Percentiles rank a stretch among this genome's conserved stretches.
Evolutionary conservation across 164 flowering plant species (phyloP).

Genomic region (Umbellularia californica): DNA sequence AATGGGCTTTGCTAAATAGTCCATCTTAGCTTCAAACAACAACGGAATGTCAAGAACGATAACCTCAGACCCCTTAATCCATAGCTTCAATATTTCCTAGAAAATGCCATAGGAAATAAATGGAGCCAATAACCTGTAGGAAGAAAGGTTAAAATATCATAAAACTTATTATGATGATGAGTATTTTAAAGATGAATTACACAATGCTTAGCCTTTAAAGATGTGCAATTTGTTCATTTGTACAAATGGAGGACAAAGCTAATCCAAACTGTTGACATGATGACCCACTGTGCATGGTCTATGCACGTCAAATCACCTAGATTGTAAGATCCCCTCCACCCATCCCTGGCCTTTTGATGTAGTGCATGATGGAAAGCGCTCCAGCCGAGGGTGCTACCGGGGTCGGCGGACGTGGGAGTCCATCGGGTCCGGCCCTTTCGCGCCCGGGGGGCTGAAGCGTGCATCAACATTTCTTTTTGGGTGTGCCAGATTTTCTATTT

Average conservation of each 20-base stretch:
- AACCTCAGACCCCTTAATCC: constrained; percentile 67
- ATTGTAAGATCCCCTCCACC: no score
- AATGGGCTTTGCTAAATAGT: constrained; percentile 72
- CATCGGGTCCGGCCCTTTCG: no score
- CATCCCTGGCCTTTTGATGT: no score
- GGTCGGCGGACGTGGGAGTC: no score
- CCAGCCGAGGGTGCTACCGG: no score
- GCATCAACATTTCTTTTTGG: no score
- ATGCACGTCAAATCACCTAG: no score
- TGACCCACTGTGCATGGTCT: background rate
- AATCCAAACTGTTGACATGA: background rate
- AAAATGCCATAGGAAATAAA: constrained; percentile 76
- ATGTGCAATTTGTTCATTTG: background rate
- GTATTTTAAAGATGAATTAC: background rate
- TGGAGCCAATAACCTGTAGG: constrained; percentile 73
- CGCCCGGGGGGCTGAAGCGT: no score
- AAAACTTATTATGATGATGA: background rate
- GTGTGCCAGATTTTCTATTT: no score
- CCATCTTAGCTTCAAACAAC: constrained; percentile 85
- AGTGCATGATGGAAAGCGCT: no score
- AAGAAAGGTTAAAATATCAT: background rate
- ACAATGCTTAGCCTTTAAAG: no score
- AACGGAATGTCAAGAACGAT: constrained; percentile 84
- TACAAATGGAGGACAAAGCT: background rate
- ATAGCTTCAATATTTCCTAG: constrained; percentile 61